Evolutionary conservation across 2,329 filamentous ascomycete genomes (phyloP).

Genomic region (Aureobasidium namibiae): DNA sequence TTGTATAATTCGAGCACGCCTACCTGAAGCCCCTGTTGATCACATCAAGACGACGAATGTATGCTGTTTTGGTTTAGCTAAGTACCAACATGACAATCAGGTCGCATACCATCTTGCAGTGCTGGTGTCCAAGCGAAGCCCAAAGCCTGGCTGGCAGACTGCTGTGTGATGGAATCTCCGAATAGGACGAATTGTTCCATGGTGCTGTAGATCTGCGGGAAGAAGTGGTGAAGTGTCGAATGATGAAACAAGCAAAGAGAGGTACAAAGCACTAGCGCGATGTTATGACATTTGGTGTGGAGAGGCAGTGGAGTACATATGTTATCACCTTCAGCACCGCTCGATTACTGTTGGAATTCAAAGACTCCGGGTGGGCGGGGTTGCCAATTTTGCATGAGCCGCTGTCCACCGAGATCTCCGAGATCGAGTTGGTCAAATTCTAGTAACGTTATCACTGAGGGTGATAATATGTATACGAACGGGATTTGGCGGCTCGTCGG

Average conservation of each 20-base stretch:
- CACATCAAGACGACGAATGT: constrained; percentile 71
- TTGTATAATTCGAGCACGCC: not conserved
- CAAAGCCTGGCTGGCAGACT: constrained; percentile 49
- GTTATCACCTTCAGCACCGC: no score
- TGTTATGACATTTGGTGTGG: constrained; percentile 5
- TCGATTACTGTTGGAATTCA: no score
- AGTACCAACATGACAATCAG: not conserved
- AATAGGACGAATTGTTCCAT: constrained; percentile 64
- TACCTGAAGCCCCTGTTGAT: constrained; percentile 76
- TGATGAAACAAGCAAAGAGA: not conserved
- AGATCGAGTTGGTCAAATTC: no score
- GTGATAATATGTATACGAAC: no score
- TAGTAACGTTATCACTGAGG: no score
- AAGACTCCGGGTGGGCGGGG: no score
- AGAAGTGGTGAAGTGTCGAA: no score
- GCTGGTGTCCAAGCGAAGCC: constrained; percentile 69
- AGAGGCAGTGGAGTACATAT: not conserved
- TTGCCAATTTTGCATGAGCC: no score
- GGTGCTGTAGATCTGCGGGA: not conserved
- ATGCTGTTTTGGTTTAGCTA: constrained; percentile 43
- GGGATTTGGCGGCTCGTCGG: constrained; percentile 5
- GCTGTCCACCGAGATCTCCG: no score
- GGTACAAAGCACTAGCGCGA: not conserved
- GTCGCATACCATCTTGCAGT: constrained; percentile 56
- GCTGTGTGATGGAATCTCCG: constrained; percentile 81